Base-by-base conservation (phyloP, 108 stramenopile genomes). In the Fragilaria radians region DNA sequence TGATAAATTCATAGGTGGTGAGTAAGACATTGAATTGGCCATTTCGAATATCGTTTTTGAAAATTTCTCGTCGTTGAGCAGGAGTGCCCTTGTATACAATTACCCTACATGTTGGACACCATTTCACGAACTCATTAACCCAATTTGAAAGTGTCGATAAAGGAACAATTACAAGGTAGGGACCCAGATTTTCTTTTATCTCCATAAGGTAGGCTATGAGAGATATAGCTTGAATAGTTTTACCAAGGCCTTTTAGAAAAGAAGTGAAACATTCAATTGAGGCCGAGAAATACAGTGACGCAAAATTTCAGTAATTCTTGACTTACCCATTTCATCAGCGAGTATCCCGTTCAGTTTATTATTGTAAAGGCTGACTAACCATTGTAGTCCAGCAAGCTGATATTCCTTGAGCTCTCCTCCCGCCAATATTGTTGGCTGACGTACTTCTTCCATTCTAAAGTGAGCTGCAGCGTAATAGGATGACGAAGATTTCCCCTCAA, bases 221-320 rank as follows among this genome's bases (percentile, higher is more conserved):
- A 5, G 94, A 74, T 61, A 97, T 96, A 1, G 96, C 94, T 74
- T 97, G 97, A 48, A 98, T 79, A 0, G 97, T 96, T 66, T 92
- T 92, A 32, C 96, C 97, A 57, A 88, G 78, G 23, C 85, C 85
- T 80, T 83, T 87, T n/a, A n/a, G n/a, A n/a, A n/a, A n/a, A n/a
- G n/a, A n/a, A n/a, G n/a, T n/a, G n/a, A n/a, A n/a, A n/a, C n/a
- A n/a, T n/a, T n/a, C n/a, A n/a, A n/a, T 45, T 45, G 14, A 45
- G 42, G 17, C 42, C 9, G 42, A 52, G 14, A n/a, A n/a, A n/a
- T n/a, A n/a, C n/a, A n/a, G n/a, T n/a, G n/a, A n/a, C n/a, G 14
- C 36, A 42, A 14, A 61, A 51, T 5, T n/a, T 52, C 61, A 54
- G 17, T 29, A 31, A 26, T 28, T 54, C 14, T 4, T 66, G 50